Evolutionary conservation across 2,329 filamentous ascomycete species (phyloP).

Genomic region (Phaeosphaeriaceae sp.): DNA sequence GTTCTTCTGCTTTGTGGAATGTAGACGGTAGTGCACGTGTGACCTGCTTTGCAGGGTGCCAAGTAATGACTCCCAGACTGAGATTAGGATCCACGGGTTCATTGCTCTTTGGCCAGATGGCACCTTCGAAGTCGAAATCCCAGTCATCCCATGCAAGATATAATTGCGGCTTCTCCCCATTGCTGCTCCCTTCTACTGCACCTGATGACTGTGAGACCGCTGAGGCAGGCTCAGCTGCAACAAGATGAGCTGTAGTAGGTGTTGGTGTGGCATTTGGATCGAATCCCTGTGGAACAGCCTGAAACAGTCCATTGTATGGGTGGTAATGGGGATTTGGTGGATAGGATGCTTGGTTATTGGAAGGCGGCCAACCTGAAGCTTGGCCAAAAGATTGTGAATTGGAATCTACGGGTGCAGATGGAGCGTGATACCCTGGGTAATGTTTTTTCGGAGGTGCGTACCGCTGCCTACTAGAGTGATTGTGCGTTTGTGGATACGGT

Average conservation of each 20-base stretch:
- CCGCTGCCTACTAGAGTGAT: constrained; percentile 26
- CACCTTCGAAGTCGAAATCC: constrained; percentile 54
- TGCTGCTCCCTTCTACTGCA: constrained; percentile 20
- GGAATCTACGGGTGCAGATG: constrained; percentile 24
- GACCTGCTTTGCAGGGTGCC: constrained; percentile 53
- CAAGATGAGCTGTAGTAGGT: constrained; percentile 29
- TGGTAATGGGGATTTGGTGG: constrained; percentile 22
- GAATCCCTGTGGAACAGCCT: constrained; percentile 7
- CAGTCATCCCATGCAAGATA: constrained; percentile 48
- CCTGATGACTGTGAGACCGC: constrained; percentile 19
- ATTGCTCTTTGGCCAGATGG: constrained; percentile 53
- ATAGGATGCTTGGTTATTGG: constrained; percentile 22
- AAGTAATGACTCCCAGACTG: constrained; percentile 55
- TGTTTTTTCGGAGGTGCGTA: constrained; percentile 26
- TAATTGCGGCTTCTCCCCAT: constrained; percentile 36
- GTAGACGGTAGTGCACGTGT: constrained; percentile 52
- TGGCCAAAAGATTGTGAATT: constrained; percentile 35
- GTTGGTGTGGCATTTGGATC: constrained; percentile 41
- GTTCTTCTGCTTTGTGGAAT: constrained; percentile 53
- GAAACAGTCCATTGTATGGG: constrained; percentile 17
- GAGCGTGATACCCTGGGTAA: constrained; percentile 28
- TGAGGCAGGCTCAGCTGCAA: constrained; percentile 16
- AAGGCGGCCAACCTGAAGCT: constrained; percentile 27
- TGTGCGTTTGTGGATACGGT: constrained; percentile 27
- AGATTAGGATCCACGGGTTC: constrained; percentile 53